These are phyloP conservation scores for Euclidium syriacum DNA, from an alignment of 345 rosid genomes.

Conservation along the genomic window DNA sequence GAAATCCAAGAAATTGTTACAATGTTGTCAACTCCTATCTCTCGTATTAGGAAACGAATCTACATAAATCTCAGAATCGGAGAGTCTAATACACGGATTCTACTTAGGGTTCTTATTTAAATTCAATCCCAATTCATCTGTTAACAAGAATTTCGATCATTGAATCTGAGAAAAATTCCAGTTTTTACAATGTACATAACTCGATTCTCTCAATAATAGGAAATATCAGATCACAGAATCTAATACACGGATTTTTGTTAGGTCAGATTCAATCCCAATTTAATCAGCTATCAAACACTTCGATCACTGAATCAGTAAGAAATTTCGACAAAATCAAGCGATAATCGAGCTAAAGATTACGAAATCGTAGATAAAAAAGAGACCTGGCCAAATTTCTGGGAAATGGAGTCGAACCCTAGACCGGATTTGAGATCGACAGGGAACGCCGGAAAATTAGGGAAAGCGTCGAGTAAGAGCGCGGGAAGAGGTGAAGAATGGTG, in stretches of 20 bases:
- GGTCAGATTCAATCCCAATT: background rate
- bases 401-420: conserved; percentile 45
- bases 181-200: too few relatives aligned
- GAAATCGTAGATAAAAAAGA: background rate
- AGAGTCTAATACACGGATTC: background rate
- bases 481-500: conserved; percentile 54
- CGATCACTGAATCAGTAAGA: too few relatives aligned
- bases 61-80: background rate
- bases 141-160: background rate
- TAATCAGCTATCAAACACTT: background rate
- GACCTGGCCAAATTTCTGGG: conserved; percentile 63
- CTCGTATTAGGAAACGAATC: too few relatives aligned
- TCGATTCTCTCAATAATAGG: too few relatives aligned
- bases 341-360: background rate
- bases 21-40: too few relatives aligned
- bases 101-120: background rate
- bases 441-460: conserved; percentile 50
- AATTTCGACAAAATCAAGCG: background rate
- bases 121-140: background rate
- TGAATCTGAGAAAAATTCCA: background rate
- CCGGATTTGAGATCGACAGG: conserved; percentile 65
- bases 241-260: background rate
- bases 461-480: conserved; percentile 41
- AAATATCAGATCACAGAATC: background rate
- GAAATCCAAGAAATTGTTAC: background rate